Conservation (phyloP, 345 rosid genomes). For the Kandelia obovata region DNA sequence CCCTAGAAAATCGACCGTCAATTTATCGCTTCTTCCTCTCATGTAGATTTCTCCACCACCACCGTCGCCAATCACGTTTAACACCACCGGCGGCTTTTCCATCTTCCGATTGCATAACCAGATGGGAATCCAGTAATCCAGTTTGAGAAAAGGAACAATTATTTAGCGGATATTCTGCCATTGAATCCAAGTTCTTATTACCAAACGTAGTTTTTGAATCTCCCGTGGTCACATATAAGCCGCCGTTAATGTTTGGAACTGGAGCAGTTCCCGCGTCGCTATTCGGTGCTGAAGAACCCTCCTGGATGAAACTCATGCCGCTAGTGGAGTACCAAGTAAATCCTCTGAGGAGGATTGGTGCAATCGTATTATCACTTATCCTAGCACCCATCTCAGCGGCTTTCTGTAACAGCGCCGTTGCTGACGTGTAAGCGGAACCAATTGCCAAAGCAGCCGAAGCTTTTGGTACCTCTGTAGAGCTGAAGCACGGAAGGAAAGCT, state of each 20-base stretch:
- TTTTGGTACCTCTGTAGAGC: slow-evolving; percentile 21
- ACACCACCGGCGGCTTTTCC: neutral
- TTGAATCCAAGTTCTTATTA: slow-evolving; percentile 17
- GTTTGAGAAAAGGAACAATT: slow-evolving; percentile 9
- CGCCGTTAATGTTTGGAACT: slow-evolving; percentile 7
- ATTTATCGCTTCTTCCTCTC: slow-evolving; percentile 29
- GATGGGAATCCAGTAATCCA: slow-evolving; percentile 20
- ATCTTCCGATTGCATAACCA: slow-evolving; percentile 17
- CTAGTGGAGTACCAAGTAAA: slow-evolving; percentile 39
- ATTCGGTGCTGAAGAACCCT: slow-evolving; percentile 18
- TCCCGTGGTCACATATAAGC: slow-evolving; percentile 1
- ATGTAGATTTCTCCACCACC: slow-evolving; percentile 13
- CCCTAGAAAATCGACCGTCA: slow-evolving; percentile 52
- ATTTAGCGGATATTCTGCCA: slow-evolving; percentile 15
- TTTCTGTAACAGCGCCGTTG: slow-evolving; percentile 58
- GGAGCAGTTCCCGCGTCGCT: slow-evolving; percentile 10
- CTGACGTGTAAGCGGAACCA: slow-evolving; percentile 43
- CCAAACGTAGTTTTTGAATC: slow-evolving; percentile 11
- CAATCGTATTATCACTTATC: slow-evolving; percentile 42
- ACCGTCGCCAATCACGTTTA: neutral
- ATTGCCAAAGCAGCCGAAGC: slow-evolving; percentile 18
- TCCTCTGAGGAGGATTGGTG: slow-evolving; percentile 51
- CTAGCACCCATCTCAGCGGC: slow-evolving; percentile 64
- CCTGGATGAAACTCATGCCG: slow-evolving; percentile 23
- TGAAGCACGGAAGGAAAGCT: slow-evolving; percentile 10